Conservation (phyloP, 2,329 filamentous ascomycete species). For the Phaeophleospora eucalypticola region DNA sequence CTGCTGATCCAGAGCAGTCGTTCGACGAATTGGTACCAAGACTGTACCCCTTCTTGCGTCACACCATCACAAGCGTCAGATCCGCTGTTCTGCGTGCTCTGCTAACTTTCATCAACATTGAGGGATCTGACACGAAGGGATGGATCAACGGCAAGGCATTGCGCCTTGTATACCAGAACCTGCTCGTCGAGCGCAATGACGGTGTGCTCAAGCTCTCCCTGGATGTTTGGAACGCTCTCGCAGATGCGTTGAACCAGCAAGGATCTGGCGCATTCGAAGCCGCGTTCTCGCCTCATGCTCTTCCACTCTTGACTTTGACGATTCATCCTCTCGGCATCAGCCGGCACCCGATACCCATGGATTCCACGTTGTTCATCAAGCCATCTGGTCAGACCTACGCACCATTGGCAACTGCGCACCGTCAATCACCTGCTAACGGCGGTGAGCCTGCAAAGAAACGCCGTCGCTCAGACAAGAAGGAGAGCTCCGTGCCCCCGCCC, state of each 20-base stretch:
- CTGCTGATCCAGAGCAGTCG: constrained; percentile 76
- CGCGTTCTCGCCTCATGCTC: constrained; percentile 71
- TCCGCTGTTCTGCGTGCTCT: constrained; percentile 89
- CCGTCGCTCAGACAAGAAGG: constrained; percentile 75
- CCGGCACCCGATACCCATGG: constrained; percentile 88
- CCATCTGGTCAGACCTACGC: constrained; percentile 85
- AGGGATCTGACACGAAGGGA: constrained; percentile 71
- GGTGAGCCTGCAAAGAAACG: constrained; percentile 70
- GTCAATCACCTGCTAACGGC: constrained; percentile 44
- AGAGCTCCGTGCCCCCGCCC: constrained; percentile 57
- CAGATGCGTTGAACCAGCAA: constrained; percentile 60
- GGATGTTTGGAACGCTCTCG: constrained; percentile 78
- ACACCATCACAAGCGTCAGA: constrained; percentile 94
- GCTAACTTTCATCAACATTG: constrained; percentile 85
- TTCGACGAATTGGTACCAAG: constrained; percentile 90
- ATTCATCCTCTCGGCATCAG: constrained; percentile 90
- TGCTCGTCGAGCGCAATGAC: constrained; percentile 86
- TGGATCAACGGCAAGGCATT: constrained; percentile 91
- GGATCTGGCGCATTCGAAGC: constrained; percentile 61
- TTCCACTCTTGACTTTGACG: constrained; percentile 77
- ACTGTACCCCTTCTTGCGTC: constrained; percentile 90
- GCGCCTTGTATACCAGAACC: constrained; percentile 88
- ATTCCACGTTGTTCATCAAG: constrained; percentile 81
- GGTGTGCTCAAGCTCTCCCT: constrained; percentile 77
- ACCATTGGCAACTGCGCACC: constrained; percentile 39